Base-by-base conservation (phyloP, 306 rosid species). In the Urtica urens region DNA sequence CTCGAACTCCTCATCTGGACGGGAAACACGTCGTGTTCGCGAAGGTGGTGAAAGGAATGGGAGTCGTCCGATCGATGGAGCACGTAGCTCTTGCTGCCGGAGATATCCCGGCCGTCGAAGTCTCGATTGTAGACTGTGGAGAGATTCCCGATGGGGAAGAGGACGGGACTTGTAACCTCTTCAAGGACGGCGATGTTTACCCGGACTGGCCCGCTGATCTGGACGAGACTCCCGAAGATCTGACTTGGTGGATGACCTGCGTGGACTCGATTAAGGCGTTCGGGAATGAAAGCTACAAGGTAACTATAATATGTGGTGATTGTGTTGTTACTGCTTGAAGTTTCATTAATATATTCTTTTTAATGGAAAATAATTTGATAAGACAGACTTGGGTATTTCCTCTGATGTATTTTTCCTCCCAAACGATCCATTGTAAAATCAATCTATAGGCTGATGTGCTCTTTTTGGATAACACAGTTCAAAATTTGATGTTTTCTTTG, bases 181-280 rank as follows among this genome's bases (percentile, higher is more conserved):
- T 83, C 67, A 83, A 83, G 46, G 96, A 87, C 14, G 96, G 96
- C 10, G 96, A 87, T 58, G 58, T 68, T 23, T 78, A 68, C 65
- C 93, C 94, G 20, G 96, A 87, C 65, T 87, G 96, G 96, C 96
- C 96, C 9, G 78, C 70, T 59, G 96, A 87, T 65, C 79, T 87
- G 18, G 84, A 78, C 49, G 77, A 62, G 55, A 78, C 59, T 49
- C 57, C 94, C 22, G 41, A 22, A 50, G 96, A 80, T 23, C 79
- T 87, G 57, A 61, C 68, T 15, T 87, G 96, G 96, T 87, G 94
- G 96, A 65, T 66, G 70, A 67, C 62, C 47, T 70, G 94, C 35
- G 94, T 78, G 11, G 80, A 80, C 68, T 66, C 80, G 23, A 65
- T 87, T 30, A 87, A 87, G 67, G 50, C 46, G 53, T 77, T 87